Evolutionary conservation across 164 flowering plant genomes (phyloP), one percentile per base, ranked within the genome.

Genomic region (Aristolochia contorta): DNA sequence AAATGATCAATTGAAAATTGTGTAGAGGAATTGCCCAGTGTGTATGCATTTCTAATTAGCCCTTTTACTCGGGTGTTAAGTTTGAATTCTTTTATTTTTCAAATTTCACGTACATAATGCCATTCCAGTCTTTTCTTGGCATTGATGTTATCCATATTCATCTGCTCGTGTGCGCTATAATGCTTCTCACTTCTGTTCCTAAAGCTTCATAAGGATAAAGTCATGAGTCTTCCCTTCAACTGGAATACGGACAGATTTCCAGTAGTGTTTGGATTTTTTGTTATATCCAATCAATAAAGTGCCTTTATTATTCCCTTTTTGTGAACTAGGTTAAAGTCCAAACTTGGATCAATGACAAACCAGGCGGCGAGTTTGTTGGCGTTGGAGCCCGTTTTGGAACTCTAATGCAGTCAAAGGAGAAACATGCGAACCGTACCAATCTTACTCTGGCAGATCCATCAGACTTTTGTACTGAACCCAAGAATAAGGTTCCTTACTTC

Each of bases 351-450:
- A 67, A 79, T 68, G 76, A 77, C 25, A 55, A 24, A 48, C 79
- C 77, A 72, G 77, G 62, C 3, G 41, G 6, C 23, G 82, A 82
- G 69, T 82, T 68, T 73, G 87, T 86, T 55, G 92, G 92, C 55
- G 83, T 86, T 58, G 89, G 92, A 56, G 92, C 92, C 50, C 72
- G 89, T 55, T 86, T 86, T 71, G 89, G 92, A 47, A 75, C 77
- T 30, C 79, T 82, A 14, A 72, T 86, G 73, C 83, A 79, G 64
- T 76, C 88, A 16, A 82, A 83, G 71, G 89, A 86, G 77, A 86
- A 82, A 64, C 77, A 79, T 69, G 92, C 85, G 27, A 83, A 71
- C 67, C 79, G 74, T 16, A 76, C 77, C 50, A 74, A 46, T 61
- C 75, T 85, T 60, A 64, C 78, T n/a, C 58, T 86, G 22, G 72